A percentile compares a stretch with the other conserved stretches of the same genome.
Conservation (phyloP, 2,329 filamentous ascomycete genomes). For the Talaromyces sp. region DNA sequence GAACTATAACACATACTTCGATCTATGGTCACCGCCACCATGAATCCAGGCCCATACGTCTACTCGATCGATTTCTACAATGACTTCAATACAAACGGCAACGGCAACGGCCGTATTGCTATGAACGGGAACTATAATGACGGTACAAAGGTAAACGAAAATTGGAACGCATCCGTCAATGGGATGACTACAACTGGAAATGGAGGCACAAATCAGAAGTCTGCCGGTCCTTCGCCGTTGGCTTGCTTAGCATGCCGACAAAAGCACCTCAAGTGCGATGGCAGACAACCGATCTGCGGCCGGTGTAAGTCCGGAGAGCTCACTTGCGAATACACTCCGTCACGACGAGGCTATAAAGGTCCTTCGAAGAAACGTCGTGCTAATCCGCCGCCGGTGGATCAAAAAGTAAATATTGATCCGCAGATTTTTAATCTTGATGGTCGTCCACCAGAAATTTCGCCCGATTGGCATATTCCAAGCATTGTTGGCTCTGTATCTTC, state of each 20-base stretch:
- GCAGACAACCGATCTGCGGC: slow-evolving; percentile 58
- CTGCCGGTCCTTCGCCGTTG: slow-evolving; percentile 35
- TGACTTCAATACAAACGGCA: not conserved
- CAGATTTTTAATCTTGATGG: slow-evolving; percentile 27
- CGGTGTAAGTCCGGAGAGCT: slow-evolving; percentile 57
- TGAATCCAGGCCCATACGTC: slow-evolving; percentile 7
- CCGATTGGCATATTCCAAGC: slow-evolving; percentile 31
- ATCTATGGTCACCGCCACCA: slow-evolving; percentile 2
- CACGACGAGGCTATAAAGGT: slow-evolving; percentile 69
- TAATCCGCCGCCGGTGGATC: slow-evolving; percentile 32
- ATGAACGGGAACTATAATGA: not conserved
- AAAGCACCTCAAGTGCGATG: slow-evolving; percentile 73
- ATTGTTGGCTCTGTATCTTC: slow-evolving; percentile 18
- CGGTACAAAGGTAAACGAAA: not conserved
- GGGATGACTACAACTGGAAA: not conserved
- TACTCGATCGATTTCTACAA: slow-evolving; percentile 4
- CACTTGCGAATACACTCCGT: slow-evolving; percentile 67
- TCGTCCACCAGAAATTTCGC: slow-evolving; percentile 33
- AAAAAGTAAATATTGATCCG: slow-evolving; percentile 49
- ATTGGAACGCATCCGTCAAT: not conserved
- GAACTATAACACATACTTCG: not conserved
- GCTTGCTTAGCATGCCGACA: slow-evolving; percentile 47
- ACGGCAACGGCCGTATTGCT: not conserved
- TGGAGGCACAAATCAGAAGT: slow-evolving; percentile 20
- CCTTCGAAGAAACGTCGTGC: slow-evolving; percentile 48